A percentile compares a stretch with the other conserved stretches of the same genome.
Evolutionary conservation across 148 eudicot species (phyloP).

Genomic region (Fagopyrum tataricum): DNA sequence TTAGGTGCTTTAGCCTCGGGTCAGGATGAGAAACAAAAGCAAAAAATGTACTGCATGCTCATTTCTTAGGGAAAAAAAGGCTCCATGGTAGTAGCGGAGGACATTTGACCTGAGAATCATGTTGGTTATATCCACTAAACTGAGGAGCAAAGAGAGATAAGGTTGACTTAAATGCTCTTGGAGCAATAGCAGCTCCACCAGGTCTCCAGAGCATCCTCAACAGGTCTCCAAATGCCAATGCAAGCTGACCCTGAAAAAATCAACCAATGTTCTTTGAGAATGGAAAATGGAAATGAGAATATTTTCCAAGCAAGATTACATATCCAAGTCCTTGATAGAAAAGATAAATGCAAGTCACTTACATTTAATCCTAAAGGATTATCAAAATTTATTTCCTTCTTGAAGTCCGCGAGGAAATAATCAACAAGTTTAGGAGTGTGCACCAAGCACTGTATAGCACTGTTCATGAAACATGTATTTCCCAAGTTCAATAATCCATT

Average conservation of each 20-base stretch:
- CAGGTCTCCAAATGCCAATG: conserved; percentile 73
- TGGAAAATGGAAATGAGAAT: neutral
- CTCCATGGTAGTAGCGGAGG: neutral
- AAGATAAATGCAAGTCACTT: conserved; percentile 21
- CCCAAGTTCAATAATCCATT: conserved; percentile 81
- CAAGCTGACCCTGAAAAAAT: conserved; percentile 67
- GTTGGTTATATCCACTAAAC: conserved; percentile 82
- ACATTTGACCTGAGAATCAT: conserved; percentile 72
- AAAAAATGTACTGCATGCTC: neutral
- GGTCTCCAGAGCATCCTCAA: conserved; percentile 75
- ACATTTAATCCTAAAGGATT: conserved; percentile 81
- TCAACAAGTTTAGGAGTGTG: conserved; percentile 79
- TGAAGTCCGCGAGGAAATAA: conserved; percentile 77
- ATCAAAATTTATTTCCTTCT: conserved; percentile 58
- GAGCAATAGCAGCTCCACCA: conserved; percentile 42
- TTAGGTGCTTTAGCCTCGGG: conserved; percentile 3
- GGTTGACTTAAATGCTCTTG: conserved; percentile 52
- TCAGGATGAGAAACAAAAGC: conserved; percentile 6
- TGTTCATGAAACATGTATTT: conserved; percentile 90
- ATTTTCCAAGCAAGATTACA: neutral
- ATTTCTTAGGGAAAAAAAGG: neutral
- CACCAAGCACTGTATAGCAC: conserved; percentile 85
- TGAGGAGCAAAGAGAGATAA: conserved; percentile 68
- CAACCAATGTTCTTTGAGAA: neutral
- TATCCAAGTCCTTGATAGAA: conserved; percentile 3